Conservation (phyloP, 352 stramenopile genomes). For the Pilasporangium apinafurcum region DNA sequence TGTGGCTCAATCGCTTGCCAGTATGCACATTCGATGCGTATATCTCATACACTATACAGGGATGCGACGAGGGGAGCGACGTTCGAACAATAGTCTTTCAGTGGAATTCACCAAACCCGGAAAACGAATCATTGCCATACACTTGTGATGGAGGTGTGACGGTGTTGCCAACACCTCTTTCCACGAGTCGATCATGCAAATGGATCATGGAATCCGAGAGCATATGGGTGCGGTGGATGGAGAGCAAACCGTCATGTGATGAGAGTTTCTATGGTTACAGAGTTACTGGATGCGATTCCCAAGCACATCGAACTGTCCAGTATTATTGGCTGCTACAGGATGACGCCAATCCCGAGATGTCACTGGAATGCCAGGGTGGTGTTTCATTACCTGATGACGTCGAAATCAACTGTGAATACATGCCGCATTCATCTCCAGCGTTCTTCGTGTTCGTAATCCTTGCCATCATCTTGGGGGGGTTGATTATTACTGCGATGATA, state of each 20-base stretch:
- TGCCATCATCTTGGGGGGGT: neutral
- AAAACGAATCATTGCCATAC: slow-evolving; percentile 13
- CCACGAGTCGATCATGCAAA: slow-evolving; percentile 18
- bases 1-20: slow-evolving; percentile 30
- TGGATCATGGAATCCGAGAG: slow-evolving; percentile 10
- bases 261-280: slow-evolving; percentile 18
- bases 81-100: slow-evolving; percentile 1
- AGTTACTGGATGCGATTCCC: slow-evolving; percentile 6
- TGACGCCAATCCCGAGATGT: slow-evolving; percentile 7
- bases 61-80: slow-evolving; percentile 12
- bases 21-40: slow-evolving; percentile 16
- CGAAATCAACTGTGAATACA: slow-evolving; percentile 24
- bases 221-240: slow-evolving; percentile 16
- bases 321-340: slow-evolving; percentile 27
- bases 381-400: slow-evolving; percentile 12
- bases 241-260: slow-evolving; percentile 12
- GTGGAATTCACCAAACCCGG: neutral
- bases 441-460: slow-evolving; percentile 13
- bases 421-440: slow-evolving; percentile 10
- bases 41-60: slow-evolving; percentile 15
- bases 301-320: slow-evolving; percentile 8
- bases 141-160: slow-evolving; percentile 17
- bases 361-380: slow-evolving; percentile 26
- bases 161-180: slow-evolving; percentile 7
- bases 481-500: slow-evolving; percentile 5